Evolutionary conservation across 192 early-diverging fungal species (phyloP).

Genomic region (Pilaira anomala): DNA sequence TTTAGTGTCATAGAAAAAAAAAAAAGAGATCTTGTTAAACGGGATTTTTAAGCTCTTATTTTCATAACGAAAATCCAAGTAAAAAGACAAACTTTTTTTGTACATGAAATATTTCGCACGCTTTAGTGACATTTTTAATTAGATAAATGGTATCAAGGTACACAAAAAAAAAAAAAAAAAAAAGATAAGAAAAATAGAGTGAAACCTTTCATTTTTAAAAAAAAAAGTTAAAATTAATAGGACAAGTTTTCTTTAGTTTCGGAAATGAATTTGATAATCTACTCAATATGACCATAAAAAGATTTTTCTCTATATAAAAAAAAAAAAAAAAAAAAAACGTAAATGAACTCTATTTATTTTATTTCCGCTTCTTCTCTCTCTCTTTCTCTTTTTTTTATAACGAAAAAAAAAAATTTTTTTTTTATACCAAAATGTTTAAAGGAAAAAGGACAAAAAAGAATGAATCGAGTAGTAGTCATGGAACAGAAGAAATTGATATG

Average conservation of each 20-base stretch:
- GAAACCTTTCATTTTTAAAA: too few species aligned
- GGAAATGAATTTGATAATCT: conserved; percentile 14
- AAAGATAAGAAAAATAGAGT: too few species aligned
- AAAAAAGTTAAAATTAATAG: too few species aligned
- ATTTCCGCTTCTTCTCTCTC: background rate
- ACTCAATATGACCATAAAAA: background rate
- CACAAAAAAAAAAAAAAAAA: too few species aligned
- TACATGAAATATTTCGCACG: too few species aligned
- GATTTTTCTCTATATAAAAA: background rate
- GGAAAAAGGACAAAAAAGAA: background rate
- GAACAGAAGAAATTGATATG: background rate
- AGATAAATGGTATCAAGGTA: too few species aligned
- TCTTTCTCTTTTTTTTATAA: background rate
- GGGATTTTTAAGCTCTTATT: too few species aligned
- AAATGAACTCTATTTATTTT: background rate
- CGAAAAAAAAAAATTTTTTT: background rate
- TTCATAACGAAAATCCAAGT: too few species aligned
- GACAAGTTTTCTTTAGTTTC: background rate
- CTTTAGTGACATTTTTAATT: too few species aligned
- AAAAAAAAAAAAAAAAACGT: conserved; percentile 2
- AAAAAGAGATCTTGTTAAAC: too few species aligned
- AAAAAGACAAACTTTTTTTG: too few species aligned
- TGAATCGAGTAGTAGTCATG: background rate
- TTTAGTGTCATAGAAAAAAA: too few species aligned
- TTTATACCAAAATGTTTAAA: background rate